These are phyloP conservation scores for Fusarium anguioides DNA, from an alignment of 2,329 filamentous ascomycete genomes.

Conservation along the genomic window DNA sequence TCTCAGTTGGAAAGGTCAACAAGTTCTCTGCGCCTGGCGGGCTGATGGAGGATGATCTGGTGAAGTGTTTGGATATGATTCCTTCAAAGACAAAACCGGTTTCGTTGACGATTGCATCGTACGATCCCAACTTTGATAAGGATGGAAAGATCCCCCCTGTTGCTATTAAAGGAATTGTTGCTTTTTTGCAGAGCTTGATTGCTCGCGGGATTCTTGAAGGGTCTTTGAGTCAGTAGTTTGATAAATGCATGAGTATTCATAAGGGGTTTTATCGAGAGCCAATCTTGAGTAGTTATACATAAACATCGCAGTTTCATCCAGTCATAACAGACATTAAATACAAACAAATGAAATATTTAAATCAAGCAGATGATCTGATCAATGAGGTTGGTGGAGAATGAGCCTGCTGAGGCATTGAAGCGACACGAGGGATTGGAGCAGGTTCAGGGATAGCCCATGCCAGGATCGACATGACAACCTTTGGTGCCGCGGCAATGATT, in stretches of 20 bases:
- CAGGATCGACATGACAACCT: slow-evolving; percentile 24
- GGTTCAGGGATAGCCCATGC: slow-evolving; percentile 14
- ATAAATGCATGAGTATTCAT: background rate
- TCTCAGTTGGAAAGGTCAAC: slow-evolving; percentile 50
- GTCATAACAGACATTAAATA: slow-evolving; percentile 3
- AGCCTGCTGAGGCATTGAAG: background rate
- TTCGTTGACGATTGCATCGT: slow-evolving; percentile 32
- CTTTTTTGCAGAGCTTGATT: slow-evolving; percentile 28
- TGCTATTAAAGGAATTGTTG: slow-evolving; percentile 20
- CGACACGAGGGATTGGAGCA: slow-evolving; percentile 13
- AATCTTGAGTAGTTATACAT: background rate
- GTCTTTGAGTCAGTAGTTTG: background rate
- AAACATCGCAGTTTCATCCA: background rate
- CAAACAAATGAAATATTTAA: background rate
- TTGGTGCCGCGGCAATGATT: slow-evolving; percentile 10
- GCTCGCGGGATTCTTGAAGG: slow-evolving; percentile 12
- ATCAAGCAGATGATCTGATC: slow-evolving; percentile 12
- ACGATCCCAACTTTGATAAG: slow-evolving; percentile 38
- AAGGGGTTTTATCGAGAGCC: background rate
- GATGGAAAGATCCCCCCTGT: slow-evolving; percentile 29
- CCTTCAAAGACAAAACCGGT: slow-evolving; percentile 24
- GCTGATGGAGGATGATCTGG: slow-evolving; percentile 43
- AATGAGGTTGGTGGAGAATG: slow-evolving; percentile 15
- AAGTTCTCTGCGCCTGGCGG: slow-evolving; percentile 51
- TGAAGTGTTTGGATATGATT: slow-evolving; percentile 33